Evolutionary conservation across 2,329 filamentous ascomycete genomes (phyloP).

Genomic region (Nannizzia gypsea): DNA sequence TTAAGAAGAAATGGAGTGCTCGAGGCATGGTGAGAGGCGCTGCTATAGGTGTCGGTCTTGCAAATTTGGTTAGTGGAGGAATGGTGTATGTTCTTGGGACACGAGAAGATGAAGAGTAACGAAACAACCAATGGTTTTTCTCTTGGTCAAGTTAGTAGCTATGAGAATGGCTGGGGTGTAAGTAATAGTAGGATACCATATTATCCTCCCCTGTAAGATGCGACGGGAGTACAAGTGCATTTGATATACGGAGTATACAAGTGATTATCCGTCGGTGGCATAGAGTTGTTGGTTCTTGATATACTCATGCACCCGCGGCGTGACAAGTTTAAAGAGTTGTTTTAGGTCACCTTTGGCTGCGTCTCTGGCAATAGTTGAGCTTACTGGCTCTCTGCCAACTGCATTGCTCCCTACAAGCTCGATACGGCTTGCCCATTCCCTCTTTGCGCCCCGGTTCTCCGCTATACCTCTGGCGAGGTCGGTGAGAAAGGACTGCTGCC

Average conservation of each 20-base stretch:
- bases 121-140: not conserved
- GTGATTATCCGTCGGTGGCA: slow-evolving; percentile 3
- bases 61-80: slow-evolving; percentile 37
- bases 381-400: slow-evolving; percentile 27
- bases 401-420: slow-evolving; percentile 31
- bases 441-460: slow-evolving; percentile 27
- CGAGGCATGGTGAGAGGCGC: slow-evolving; percentile 35
- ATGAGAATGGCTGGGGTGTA: not conserved
- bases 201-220: not conserved
- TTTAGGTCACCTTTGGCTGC: slow-evolving; percentile 22
- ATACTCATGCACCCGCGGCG: slow-evolving; percentile 24
- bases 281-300: slow-evolving; percentile 25
- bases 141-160: not conserved
- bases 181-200: not conserved
- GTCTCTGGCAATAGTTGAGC: slow-evolving; percentile 34
- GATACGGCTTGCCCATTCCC: slow-evolving; percentile 34
- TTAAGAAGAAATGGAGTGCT: slow-evolving; percentile 36
- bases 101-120: slow-evolving; percentile 32
- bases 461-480: slow-evolving; percentile 27
- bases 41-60: slow-evolving; percentile 36
- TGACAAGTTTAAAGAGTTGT: slow-evolving; percentile 28
- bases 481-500: slow-evolving; percentile 30
- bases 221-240: not conserved
- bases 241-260: not conserved
- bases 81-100: slow-evolving; percentile 36